phyloP scores from a whole-genome alignment of 306 rosid species.

The Lagenaria siceraria region DNA sequence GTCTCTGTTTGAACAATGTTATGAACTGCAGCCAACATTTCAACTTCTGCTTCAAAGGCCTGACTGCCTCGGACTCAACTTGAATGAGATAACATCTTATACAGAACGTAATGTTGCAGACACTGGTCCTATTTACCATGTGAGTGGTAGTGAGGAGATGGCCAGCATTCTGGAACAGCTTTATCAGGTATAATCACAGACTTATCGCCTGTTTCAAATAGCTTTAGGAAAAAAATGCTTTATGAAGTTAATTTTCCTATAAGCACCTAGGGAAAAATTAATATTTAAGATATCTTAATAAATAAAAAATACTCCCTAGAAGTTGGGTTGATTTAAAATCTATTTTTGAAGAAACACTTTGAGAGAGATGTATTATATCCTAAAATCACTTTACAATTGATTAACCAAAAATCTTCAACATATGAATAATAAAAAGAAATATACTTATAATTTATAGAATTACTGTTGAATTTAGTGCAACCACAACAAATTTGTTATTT shows the following conservation, averaged over 20 bases:
- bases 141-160: slow-evolving; percentile 84
- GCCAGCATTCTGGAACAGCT: slow-evolving; percentile 45
- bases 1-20: slow-evolving; percentile 87
- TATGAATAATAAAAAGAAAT: no score
- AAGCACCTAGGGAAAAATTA: background rate
- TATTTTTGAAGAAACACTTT: no score
- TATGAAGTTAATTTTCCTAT: background rate
- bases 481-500: no score
- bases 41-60: slow-evolving; percentile 89
- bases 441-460: no score
- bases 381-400: no score
- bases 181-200: slow-evolving; percentile 39
- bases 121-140: slow-evolving; percentile 54
- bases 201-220: background rate
- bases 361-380: no score
- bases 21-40: slow-evolving; percentile 93
- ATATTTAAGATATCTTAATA: no score
- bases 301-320: no score
- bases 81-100: slow-evolving; percentile 45
- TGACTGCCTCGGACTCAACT: slow-evolving; percentile 62
- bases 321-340: no score
- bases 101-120: slow-evolving; percentile 60
- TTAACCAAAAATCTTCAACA: no score
- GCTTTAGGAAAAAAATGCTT: background rate
- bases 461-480: no score